These are phyloP conservation scores for Dothidotthia symphoricarpi DNA, from an alignment of 2,329 filamentous ascomycete species.

Conservation along the genomic window DNA sequence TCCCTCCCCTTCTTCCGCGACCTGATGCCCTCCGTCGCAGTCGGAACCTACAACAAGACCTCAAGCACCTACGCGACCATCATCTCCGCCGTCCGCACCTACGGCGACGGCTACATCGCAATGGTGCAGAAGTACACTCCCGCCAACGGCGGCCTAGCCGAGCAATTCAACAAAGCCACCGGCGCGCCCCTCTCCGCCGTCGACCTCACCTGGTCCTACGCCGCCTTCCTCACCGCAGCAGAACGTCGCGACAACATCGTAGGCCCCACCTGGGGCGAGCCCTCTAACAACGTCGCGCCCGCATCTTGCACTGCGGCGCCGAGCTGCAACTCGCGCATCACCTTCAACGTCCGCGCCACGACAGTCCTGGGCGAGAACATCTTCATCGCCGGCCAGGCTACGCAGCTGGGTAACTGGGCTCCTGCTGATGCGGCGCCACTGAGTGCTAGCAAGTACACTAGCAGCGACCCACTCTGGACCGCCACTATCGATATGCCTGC, in stretches of 20 bases:
- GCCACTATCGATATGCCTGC: slow-evolving; percentile 42
- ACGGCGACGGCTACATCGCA: slow-evolving; percentile 58
- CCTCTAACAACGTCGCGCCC: slow-evolving; percentile 49
- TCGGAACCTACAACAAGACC: slow-evolving; percentile 64
- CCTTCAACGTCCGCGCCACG: slow-evolving; percentile 50
- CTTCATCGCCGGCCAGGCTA: slow-evolving; percentile 45
- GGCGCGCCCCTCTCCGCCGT: slow-evolving; percentile 59
- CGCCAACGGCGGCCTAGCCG: slow-evolving; percentile 62
- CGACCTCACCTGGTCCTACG: slow-evolving; percentile 73
- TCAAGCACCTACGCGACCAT: slow-evolving; percentile 56
- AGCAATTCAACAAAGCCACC: slow-evolving; percentile 60
- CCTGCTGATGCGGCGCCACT: slow-evolving; percentile 42
- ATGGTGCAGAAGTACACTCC: slow-evolving; percentile 53
- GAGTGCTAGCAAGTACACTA: slow-evolving; percentile 45
- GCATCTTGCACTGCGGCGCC: slow-evolving; percentile 18
- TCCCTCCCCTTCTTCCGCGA: slow-evolving; percentile 72
- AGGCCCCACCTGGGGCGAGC: slow-evolving; percentile 15
- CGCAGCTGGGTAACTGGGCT: slow-evolving; percentile 47
- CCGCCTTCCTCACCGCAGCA: slow-evolving; percentile 60
- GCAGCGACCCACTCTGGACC: slow-evolving; percentile 48
- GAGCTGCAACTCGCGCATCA: slow-evolving; percentile 33
- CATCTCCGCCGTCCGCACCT: slow-evolving; percentile 59
- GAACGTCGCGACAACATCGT: slow-evolving; percentile 16
- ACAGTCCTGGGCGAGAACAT: slow-evolving; percentile 52
- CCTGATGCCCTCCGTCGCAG: slow-evolving; percentile 55